phyloP scores from a whole-genome alignment of 2,329 filamentous ascomycete species.

The Penicillium sp. region DNA sequence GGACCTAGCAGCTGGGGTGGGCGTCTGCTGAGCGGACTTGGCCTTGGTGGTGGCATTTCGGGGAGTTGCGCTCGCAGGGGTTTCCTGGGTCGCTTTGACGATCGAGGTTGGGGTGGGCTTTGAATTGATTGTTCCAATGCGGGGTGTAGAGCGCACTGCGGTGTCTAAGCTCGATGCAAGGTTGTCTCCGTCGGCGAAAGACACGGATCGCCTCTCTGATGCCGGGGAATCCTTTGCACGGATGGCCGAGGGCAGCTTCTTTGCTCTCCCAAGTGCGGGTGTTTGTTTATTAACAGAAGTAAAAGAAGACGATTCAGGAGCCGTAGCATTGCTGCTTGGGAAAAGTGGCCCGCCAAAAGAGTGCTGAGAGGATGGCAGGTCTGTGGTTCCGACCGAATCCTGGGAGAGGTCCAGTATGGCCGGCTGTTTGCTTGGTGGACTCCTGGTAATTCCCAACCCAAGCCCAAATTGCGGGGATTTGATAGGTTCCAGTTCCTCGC shows the following conservation, averaged over 20 bases:
- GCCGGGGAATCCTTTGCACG: constrained; percentile 23
- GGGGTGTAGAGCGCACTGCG: neutral
- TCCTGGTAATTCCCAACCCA: constrained; percentile 32
- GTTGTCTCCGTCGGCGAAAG: constrained; percentile 26
- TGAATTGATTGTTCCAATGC: neutral
- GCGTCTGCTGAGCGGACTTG: neutral
- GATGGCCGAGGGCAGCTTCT: constrained; percentile 23
- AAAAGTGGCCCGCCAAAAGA: neutral
- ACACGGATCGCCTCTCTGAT: constrained; percentile 28
- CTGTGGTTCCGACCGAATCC: neutral
- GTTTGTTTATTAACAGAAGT: neutral
- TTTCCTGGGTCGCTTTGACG: neutral
- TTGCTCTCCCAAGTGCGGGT: constrained; percentile 18
- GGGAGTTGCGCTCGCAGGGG: neutral
- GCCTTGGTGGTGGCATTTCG: neutral
- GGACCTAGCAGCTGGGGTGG: neutral
- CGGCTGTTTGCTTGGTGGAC: constrained; percentile 22
- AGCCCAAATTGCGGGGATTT: constrained; percentile 15
- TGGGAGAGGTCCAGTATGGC: neutral
- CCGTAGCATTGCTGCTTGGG: neutral
- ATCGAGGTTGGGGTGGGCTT: neutral
- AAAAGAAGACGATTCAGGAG: neutral
- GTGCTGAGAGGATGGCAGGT: neutral
- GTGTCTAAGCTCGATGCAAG: constrained; percentile 1
- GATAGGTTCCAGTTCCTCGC: neutral